These are phyloP conservation scores for Kandelia obovata DNA, from an alignment of 345 rosid genomes.

Conservation along the genomic window DNA sequence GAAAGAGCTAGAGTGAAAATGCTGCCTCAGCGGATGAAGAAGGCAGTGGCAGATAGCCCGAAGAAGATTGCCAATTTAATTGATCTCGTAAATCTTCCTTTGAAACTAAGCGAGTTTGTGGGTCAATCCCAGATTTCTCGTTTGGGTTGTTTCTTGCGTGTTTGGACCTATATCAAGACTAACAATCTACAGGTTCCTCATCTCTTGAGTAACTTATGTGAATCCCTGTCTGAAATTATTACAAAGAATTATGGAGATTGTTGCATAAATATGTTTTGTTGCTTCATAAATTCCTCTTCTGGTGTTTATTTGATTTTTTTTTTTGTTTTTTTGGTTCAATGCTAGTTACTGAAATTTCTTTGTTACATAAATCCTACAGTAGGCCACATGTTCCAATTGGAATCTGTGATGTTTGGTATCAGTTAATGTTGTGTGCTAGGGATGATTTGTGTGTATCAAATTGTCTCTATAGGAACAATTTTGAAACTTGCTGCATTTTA, in stretches of 20 bases:
- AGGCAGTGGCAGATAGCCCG: constrained; percentile 60
- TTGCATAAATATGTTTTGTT: no score
- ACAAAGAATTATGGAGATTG: background rate
- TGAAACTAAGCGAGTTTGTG: constrained; percentile 71
- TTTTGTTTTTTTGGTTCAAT: background rate
- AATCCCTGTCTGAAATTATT: background rate
- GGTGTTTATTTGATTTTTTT: background rate
- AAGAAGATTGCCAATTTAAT: constrained; percentile 79
- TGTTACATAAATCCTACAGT: background rate
- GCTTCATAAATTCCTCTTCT: background rate
- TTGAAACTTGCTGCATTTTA: background rate
- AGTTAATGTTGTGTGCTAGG: background rate
- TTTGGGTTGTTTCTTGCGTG: constrained; percentile 79
- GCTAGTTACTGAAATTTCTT: background rate
- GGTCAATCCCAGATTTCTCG: constrained; percentile 92
- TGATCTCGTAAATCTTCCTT: constrained; percentile 88
- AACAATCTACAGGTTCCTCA: constrained; percentile 72
- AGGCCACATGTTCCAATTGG: background rate
- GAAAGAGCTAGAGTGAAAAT: constrained; percentile 31
- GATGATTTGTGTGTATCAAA: background rate
- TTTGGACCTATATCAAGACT: constrained; percentile 87
- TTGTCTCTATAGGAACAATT: background rate
- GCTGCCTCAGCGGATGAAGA: constrained; percentile 74
- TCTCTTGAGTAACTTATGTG: background rate
- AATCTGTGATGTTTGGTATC: background rate